Evolutionary conservation across 2,329 filamentous ascomycete species (phyloP), one percentile per base, ranked within the genome.

Genomic region (Penicillium sp.): DNA sequence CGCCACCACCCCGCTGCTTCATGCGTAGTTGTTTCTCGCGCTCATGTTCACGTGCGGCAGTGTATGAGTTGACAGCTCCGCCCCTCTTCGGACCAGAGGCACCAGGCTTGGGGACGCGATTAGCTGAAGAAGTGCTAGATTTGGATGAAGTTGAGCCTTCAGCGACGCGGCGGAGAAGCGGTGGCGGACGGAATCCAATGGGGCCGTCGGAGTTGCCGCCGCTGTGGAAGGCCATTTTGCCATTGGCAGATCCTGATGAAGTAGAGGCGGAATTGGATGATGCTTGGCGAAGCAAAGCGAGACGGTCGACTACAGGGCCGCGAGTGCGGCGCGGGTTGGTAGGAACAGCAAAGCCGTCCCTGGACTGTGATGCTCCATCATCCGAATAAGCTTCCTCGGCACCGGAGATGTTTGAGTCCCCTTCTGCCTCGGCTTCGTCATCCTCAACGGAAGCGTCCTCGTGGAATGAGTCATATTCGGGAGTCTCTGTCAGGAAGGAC

Each of bases 401-500:
- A 20, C 56, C 55, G 9, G 53, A 40, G 32, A 46, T 24, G 8
- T 52, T 35, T n/a, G 24, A 37, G 42, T 47, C 42, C 18, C 68
- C 54, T 54, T 59, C 56, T 44, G 62, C 46, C 3, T 33, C 45
- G 20, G 46, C 28, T 10, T 47, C 49, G 42, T 63, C 64, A 6
- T 78, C 75, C n/a, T 79, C 76, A 8, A 69, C 44, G 2, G 74
- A 76, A 6, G 75, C 75, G 37, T 80, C 78, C 33, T 76, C 78
- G 3, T 78, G 77, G 51, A 76, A 76, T n/a, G 77, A 79, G 25
- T 77, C 76, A 42, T 74, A 76, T 40, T 78, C 71, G n/a, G 76
- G 76, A 33, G 81, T 80, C 44, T 95, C 90, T 13, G 95, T 83
- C 8, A 96, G 78, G 67, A 86, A 88, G 4, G 88, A 95, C 6